phyloP scores from a whole-genome alignment of 164 flowering plant species.

The Aristolochia californica region DNA sequence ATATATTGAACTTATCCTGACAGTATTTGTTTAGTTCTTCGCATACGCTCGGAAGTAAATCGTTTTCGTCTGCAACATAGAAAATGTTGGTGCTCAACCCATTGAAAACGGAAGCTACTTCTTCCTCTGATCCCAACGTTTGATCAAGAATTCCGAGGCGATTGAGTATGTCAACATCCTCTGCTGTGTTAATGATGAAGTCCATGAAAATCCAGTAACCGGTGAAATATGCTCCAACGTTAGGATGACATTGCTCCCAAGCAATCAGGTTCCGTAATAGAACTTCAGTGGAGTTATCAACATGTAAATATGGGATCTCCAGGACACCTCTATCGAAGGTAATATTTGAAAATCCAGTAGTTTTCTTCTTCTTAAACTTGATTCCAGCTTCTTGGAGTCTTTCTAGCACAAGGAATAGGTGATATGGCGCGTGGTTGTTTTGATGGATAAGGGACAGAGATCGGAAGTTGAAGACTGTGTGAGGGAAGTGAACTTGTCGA shows the following conservation, averaged over 20 bases:
- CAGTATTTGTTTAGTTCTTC: background rate
- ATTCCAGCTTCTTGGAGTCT: slow-evolving; percentile 6
- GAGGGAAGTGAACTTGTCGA: too few relatives aligned
- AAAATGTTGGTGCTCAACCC: background rate
- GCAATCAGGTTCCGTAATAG: slow-evolving; percentile 4
- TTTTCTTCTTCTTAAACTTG: slow-evolving; percentile 1
- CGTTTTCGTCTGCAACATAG: background rate
- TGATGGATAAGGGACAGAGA: background rate
- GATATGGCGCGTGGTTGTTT: background rate
- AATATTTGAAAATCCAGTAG: background rate
- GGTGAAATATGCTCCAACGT: slow-evolving; percentile 1
- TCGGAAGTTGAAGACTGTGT: too few relatives aligned
- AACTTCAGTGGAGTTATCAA: background rate
- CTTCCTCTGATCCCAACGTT: background rate
- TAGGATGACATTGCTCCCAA: slow-evolving; percentile 3
- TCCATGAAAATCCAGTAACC: slow-evolving; percentile 4
- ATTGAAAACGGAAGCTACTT: slow-evolving; percentile 4
- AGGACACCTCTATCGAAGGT: slow-evolving; percentile 1
- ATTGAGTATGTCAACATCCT: slow-evolving; percentile 4
- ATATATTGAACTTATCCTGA: too few relatives aligned
- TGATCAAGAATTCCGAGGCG: background rate
- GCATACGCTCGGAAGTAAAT: background rate
- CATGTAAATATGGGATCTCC: slow-evolving; percentile 3
- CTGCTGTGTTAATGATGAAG: background rate
- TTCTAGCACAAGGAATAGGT: background rate